phyloP scores from a whole-genome alignment of 495 filamentous ascomycete genomes.

The Penicillium paradoxum region DNA sequence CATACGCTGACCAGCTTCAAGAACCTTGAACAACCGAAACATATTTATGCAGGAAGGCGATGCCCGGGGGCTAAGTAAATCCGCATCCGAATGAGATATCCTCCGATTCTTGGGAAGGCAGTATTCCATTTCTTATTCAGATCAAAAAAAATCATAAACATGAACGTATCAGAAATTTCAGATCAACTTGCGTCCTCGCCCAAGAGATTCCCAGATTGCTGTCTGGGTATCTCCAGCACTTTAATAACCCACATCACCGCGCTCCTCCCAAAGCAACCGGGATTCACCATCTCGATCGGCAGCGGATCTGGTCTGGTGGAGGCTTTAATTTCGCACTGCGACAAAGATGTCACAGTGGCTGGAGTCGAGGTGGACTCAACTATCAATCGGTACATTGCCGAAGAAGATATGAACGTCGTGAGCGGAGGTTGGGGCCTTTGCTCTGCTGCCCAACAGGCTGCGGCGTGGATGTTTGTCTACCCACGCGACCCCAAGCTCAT shows the following conservation, averaged over 20 bases:
- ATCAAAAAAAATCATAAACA: too few species aligned
- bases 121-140: too few species aligned
- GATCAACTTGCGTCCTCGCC: conserved; percentile 20
- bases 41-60: too few species aligned
- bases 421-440: conserved; percentile 39
- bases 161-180: conserved; percentile 27
- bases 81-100: background rate
- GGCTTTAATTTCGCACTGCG: conserved; percentile 32
- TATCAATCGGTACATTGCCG: conserved; percentile 44
- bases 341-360: conserved; percentile 25
- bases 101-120: background rate
- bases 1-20: conserved; percentile 35
- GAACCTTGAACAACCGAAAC: too few species aligned
- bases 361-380: conserved; percentile 45
- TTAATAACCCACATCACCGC: conserved; percentile 30
- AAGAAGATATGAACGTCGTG: conserved; percentile 38
- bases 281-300: conserved; percentile 48
- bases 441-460: conserved; percentile 29
- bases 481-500: conserved; percentile 46
- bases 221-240: conserved; percentile 42
- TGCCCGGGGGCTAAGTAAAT: background rate
- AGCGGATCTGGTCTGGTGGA: conserved; percentile 52
- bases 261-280: conserved; percentile 38
- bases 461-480: conserved; percentile 53
- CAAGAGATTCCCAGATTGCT: conserved; percentile 39